These are phyloP conservation scores for Globisporangium spinosum DNA, from an alignment of 352 stramenopile genomes.

Conservation along the genomic window DNA sequence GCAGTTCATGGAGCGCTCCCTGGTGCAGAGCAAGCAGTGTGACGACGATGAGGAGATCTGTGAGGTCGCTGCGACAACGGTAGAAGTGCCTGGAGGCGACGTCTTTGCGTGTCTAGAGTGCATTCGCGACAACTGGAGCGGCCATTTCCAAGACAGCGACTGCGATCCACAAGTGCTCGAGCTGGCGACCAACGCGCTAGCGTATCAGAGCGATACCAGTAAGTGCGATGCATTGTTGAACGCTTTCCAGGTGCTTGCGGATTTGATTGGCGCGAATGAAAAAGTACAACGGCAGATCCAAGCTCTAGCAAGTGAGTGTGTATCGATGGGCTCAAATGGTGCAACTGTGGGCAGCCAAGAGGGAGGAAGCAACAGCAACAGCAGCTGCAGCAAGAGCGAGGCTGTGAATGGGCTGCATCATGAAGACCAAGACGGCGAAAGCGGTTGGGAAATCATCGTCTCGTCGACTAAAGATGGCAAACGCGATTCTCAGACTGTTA, in stretches of 20 bases:
- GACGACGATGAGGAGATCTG: background rate
- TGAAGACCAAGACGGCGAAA: background rate
- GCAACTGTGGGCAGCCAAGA: background rate
- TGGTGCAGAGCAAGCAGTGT: background rate
- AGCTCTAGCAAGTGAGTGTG: background rate
- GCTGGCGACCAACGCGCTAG: background rate
- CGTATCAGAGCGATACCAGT: background rate
- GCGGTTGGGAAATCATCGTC: background rate
- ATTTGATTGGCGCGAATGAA: background rate
- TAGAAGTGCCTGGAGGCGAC: background rate
- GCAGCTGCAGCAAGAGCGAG: background rate
- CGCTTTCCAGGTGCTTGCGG: background rate
- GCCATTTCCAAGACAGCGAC: too few relatives aligned
- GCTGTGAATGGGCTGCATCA: background rate
- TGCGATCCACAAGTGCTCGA: background rate
- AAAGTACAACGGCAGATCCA: background rate
- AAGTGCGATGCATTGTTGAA: background rate
- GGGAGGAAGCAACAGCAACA: background rate
- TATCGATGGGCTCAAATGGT: background rate
- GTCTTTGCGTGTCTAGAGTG: background rate
- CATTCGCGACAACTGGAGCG: background rate
- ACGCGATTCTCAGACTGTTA: background rate
- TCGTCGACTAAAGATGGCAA: background rate
- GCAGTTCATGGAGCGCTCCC: background rate
- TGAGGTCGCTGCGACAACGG: background rate